Evolutionary conservation across 805 yeast species (phyloP), one percentile per base, ranked within the genome.

Genomic region (Wickerhamomyces chambardii): DNA sequence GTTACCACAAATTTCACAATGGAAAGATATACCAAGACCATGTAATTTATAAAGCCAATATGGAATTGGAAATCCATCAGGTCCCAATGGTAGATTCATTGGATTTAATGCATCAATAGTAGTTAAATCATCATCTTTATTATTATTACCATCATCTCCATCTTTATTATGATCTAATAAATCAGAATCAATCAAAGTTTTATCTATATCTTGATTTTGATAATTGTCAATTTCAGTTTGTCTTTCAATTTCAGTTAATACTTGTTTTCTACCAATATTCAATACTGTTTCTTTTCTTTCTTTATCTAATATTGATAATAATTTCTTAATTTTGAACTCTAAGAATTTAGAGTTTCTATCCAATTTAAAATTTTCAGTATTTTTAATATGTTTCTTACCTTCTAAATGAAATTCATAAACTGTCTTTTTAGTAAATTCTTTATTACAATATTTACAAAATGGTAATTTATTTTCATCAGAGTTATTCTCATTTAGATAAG

Each of bases 61-160:
- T 2, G 98, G 98, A 21, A 92, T 85, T 1, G 97, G 97, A 29
- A 69, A 71, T 0, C 97, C 97, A 56, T 89, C 97, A 15, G 84
- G 71, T 0, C 95, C 97, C 1, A 84, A 35, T 0, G 95, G 95
- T 36, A 84, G 55, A 37, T 79, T 73, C 37, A 73, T 61, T 15
- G 78, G 75, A 40, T 68, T 68, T 34, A 46, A 55, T 6, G 37
- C 33, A 21, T 41, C 40, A 2, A 31, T 28, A 8, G 35, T 32
- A 2, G 35, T 37, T 15, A 32, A 31, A 3, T 33, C 36, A 8
- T 42, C 54, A 16, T 50, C 47, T 17, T 55, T 60, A 7, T 45
- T 46, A 30, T 51, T 58, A 30, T 55, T 51, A 8, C 55, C 63
- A 2, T 63, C 61, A 7, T 70, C 68, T 26, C 22, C 22, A 19